Evolutionary conservation across 1,284 basidiomycete genomes (phyloP), one percentile per base, ranked within the genome.

Genomic region (Sporisorium iseilematis-ciliati): DNA sequence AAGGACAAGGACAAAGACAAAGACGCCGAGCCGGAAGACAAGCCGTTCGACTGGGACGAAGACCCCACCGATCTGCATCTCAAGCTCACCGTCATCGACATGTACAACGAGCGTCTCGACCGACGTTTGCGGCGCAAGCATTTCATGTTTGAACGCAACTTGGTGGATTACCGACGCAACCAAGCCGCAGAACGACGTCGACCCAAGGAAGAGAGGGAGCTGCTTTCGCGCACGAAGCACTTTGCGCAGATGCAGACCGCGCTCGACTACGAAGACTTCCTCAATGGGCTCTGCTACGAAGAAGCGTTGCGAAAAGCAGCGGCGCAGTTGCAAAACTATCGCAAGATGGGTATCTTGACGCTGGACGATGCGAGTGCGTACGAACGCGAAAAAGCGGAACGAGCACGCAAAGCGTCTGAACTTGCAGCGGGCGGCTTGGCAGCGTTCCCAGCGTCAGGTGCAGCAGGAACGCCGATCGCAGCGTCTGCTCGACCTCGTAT

Each of bases 201-300:
- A 21, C 90, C 90, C 16, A 93, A 93, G 80, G 96, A 98, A 71
- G 95, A 98, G 82, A 91, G 92, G 77, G 96, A 99, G 73, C 90
- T 98, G 58, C 86, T 95, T 21, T 91, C 93, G 79, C 91, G 95
- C 38, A 89, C 96, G 69, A 93, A 95, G 79, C 94, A 95, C 18
- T 97, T 98, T 86, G 91, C 96, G 25, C 91, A 92, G 65, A 87
- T 98, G 50, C 95, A 97, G 85, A 96, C 94, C 0, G 91, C 93
- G 0, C 90, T 92, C 65, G 95, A 99, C 84, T 97, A 93, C 79
- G 96, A 99, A 83, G 88, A 88, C 3, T 93, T 99, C 81, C 89
- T 92, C 31, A 90, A 94, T 23, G 95, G 97, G 57, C 89, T 98
- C 62, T 89, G 97, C 69, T 80, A 82, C 63, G 83, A 85, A 58